Evolutionary conservation across 805 yeast genomes (phyloP), one percentile per base, ranked within the genome.

Genomic region (Maudiozyma barnettii): DNA sequence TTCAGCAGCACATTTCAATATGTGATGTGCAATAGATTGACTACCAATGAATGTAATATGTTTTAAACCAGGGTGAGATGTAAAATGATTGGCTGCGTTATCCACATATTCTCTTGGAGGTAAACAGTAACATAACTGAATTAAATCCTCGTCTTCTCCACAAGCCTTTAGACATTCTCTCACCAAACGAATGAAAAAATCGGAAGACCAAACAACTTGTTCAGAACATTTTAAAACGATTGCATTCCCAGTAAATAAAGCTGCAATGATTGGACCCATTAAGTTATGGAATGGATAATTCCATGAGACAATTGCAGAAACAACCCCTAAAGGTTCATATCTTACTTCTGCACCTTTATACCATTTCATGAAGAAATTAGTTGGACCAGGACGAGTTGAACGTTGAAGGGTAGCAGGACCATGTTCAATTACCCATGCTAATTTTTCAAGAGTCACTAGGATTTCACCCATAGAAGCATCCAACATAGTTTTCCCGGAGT

Each of bases 381-480:
- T 75, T 19, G 97, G 91, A 0, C 96, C 96, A 0, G 95, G 84
- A 53, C 98, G 78, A 42, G 71, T 72, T 13, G 93, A 82, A 2
- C 86, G 78, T 40, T 75, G 72, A 51, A 93, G 70, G 0, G 85
- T 78, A 13, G 68, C 68, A 54, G 82, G 91, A 37, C 98, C 99
- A 62, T 93, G 79, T 51, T 81, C 75, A 46, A 88, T 72, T 41
- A 84, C 80, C 99, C 99, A 93, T 54, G 82, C 81, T 56, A 91
- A 68, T 64, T 93, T 93, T 63, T 93, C 99, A 49, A 91, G 72
- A 0, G 99, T 91, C 14, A 90, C 98, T 78, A 93, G 76, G 43
- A 93, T 87, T 67, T 91, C 96, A 44, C 97, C 97, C 89, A 87
- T 83, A 42, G 93, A 82, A 3, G 98, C 98, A 68, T 93, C 98